phyloP scores from a whole-genome alignment of 306 rosid species.

The Crotalaria pallida region DNA sequence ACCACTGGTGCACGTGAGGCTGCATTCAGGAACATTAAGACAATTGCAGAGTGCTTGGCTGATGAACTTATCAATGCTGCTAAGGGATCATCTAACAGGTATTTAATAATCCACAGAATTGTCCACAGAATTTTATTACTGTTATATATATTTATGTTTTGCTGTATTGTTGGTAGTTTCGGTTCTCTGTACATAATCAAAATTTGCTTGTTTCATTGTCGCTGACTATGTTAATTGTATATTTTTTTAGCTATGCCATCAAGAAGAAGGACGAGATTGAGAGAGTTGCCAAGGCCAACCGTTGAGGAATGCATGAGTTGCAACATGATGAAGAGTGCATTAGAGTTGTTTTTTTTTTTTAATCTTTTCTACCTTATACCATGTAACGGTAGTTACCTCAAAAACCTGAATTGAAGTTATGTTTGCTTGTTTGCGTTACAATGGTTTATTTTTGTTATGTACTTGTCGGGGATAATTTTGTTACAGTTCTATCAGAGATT shows the following conservation, averaged over 20 bases:
- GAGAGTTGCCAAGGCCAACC: slow-evolving; percentile 58
- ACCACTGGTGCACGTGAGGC: slow-evolving; percentile 53
- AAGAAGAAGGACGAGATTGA: slow-evolving; percentile 56
- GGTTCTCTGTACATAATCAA: no score
- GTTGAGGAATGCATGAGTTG: slow-evolving; percentile 20
- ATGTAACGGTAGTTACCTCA: not conserved
- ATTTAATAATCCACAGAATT: not conserved
- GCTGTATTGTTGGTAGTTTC: no score
- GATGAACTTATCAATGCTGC: slow-evolving; percentile 56
- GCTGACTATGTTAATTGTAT: not conserved
- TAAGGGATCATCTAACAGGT: slow-evolving; percentile 55
- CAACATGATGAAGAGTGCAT: not conserved
- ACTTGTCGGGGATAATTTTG: not conserved
- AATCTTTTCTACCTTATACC: not conserved
- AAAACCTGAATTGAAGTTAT: not conserved
- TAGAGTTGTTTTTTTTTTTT: not conserved
- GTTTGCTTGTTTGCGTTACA: not conserved
- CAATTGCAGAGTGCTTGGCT: slow-evolving; percentile 48
- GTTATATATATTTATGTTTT: no score
- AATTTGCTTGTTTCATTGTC: not conserved
- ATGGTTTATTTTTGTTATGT: not conserved
- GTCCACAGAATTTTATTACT: no score
- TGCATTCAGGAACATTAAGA: slow-evolving; percentile 50
- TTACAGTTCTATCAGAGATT: not conserved
- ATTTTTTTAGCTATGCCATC: slow-evolving; percentile 40